These are phyloP conservation scores for Hypoxylon sp. DNA, from an alignment of 2,329 filamentous ascomycete species.

Conservation along the genomic window DNA sequence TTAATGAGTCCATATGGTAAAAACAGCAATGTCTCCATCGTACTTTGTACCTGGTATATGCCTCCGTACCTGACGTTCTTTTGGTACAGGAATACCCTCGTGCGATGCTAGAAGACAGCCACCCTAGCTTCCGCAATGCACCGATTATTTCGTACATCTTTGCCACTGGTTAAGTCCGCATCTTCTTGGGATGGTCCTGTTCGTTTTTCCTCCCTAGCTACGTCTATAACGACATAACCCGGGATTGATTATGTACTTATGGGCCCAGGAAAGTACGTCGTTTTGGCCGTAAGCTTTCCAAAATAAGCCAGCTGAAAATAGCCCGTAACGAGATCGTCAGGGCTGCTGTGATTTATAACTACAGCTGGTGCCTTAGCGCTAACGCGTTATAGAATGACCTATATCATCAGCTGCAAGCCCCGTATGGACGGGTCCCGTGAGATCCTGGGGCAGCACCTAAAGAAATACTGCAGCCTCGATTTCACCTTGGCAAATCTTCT, in stretches of 20 bases:
- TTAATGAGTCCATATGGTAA: too few relatives aligned
- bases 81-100: neutral
- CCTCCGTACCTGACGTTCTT: neutral
- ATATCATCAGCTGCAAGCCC: neutral
- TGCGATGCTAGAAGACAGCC: too few relatives aligned
- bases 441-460: neutral
- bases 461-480: neutral
- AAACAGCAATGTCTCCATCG: too few relatives aligned
- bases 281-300: neutral
- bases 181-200: too few relatives aligned
- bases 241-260: too few relatives aligned
- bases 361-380: neutral
- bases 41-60: too few relatives aligned
- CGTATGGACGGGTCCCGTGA: neutral
- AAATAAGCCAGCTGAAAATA: neutral
- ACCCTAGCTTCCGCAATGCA: neutral
- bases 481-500: neutral
- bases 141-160: neutral
- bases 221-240: too few relatives aligned
- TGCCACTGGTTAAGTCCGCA: too few relatives aligned
- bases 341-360: conserved; percentile 1
- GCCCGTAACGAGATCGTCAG: neutral
- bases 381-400: neutral
- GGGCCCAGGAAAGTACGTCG: too few relatives aligned
- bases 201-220: neutral